phyloP scores from a whole-genome alignment of 495 filamentous ascomycete species.

The Alectoria sarmentosa region DNA sequence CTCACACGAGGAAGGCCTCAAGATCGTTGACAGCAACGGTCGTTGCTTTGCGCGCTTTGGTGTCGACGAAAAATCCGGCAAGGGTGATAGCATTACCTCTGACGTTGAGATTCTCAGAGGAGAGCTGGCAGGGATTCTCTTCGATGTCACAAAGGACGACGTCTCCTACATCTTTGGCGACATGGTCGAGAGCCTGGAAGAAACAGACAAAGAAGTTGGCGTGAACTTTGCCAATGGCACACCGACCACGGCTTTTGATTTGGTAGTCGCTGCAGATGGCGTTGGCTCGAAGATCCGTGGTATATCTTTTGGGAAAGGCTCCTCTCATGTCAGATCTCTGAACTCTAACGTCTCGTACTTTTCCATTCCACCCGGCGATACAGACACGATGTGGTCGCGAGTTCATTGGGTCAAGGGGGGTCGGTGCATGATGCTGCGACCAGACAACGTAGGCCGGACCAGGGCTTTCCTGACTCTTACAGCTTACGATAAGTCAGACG shows the following conservation, averaged over 20 bases:
- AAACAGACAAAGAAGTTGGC: conserved; percentile 27
- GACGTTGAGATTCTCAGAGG: conserved; percentile 45
- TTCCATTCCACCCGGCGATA: conserved; percentile 31
- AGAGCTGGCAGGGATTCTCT: conserved; percentile 34
- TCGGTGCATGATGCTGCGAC: conserved; percentile 34
- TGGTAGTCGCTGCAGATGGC: conserved; percentile 47
- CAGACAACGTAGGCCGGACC: conserved; percentile 31
- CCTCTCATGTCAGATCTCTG: conserved; percentile 26
- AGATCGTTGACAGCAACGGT: conserved; percentile 31
- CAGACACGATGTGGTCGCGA: conserved; percentile 34
- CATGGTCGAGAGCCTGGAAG: conserved; percentile 23
- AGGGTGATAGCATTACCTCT: conserved; percentile 33
- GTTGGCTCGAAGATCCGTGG: conserved; percentile 36
- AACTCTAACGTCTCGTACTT: conserved; percentile 36
- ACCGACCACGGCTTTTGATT: conserved; percentile 35
- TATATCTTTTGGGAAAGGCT: conserved; percentile 27
- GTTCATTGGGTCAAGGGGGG: conserved; percentile 31
- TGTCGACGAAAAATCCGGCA: conserved; percentile 30
- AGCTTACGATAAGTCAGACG: conserved; percentile 7
- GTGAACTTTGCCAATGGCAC: conserved; percentile 36
- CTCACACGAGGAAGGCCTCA: conserved; percentile 33
- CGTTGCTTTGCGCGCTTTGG: conserved; percentile 28
- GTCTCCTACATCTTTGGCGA: conserved; percentile 33
- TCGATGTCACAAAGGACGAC: conserved; percentile 30
- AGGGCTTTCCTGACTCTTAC: conserved; percentile 34